Conservation (phyloP, 2,329 filamentous ascomycete species). For the Lasiodiplodia theobromae region DNA sequence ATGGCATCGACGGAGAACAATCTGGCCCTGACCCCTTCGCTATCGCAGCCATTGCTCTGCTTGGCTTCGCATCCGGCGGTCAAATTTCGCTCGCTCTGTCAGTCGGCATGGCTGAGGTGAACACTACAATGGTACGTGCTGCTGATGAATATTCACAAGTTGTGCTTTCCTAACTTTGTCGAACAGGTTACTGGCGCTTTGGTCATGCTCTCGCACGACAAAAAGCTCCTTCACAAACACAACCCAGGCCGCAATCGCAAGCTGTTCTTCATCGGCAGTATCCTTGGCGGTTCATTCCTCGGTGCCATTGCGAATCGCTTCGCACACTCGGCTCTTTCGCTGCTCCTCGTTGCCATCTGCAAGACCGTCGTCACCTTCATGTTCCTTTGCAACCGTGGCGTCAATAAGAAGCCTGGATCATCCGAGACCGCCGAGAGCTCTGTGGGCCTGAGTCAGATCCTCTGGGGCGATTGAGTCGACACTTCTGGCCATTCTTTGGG, state of each 20-base stretch:
- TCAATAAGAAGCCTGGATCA: constrained; percentile 33
- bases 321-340: constrained; percentile 32
- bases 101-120: constrained; percentile 38
- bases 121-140: constrained; percentile 38
- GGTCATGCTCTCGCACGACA: constrained; percentile 37
- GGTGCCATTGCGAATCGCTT: constrained; percentile 34
- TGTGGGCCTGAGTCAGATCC: constrained; percentile 13
- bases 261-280: constrained; percentile 34
- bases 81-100: constrained; percentile 38
- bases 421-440: constrained; percentile 22
- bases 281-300: constrained; percentile 38
- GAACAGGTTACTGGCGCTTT: constrained; percentile 36
- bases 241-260: constrained; percentile 37
- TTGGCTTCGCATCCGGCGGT: constrained; percentile 35
- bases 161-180: neutral
- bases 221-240: constrained; percentile 33
- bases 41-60: constrained; percentile 34
- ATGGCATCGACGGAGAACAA: constrained; percentile 3
- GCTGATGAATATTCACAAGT: too few relatives aligned
- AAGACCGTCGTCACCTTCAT: constrained; percentile 35
- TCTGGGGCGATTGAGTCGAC: constrained; percentile 23
- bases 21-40: constrained; percentile 28
- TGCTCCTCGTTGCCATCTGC: constrained; percentile 35
- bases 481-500: neutral
- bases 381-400: constrained; percentile 37